Evolutionary conservation across 208 protist species (phyloP).

Genomic region (Trypanosoma caninum): DNA sequence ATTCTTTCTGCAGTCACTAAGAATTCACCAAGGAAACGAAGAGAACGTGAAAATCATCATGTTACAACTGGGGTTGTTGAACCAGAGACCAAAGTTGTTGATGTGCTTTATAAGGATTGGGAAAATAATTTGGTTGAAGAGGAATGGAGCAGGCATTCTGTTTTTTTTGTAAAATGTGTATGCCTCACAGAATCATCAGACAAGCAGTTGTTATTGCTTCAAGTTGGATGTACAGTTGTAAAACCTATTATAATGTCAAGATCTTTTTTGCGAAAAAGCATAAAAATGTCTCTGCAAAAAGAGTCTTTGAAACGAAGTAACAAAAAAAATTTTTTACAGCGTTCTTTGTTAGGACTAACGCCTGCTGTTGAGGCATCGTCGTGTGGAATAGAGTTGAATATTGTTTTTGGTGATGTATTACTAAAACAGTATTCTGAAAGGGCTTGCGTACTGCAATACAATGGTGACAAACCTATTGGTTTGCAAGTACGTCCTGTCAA

Average conservation of each 20-base stretch:
- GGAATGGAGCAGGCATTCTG: constrained; percentile 31
- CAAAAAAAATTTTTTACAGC: constrained; percentile 16
- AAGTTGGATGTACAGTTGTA: constrained; percentile 40
- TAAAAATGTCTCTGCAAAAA: constrained; percentile 12
- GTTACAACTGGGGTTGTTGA: neutral
- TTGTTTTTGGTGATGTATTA: constrained; percentile 67
- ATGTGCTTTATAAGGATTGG: constrained; percentile 30
- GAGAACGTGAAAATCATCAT: constrained; percentile 10
- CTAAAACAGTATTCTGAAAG: constrained; percentile 40
- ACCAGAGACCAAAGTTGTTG: neutral
- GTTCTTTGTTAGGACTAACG: constrained; percentile 3
- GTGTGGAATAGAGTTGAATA: constrained; percentile 5
- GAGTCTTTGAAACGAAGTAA: constrained; percentile 11
- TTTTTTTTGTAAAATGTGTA: constrained; percentile 31
- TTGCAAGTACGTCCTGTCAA: constrained; percentile 51
- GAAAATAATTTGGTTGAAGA: constrained; percentile 18
- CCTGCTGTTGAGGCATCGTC: constrained; percentile 23
- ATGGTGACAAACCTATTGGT: constrained; percentile 18
- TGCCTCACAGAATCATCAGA: neutral
- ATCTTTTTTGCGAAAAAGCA: constrained; percentile 8
- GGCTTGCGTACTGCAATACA: constrained; percentile 43
- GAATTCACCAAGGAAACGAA: constrained; percentile 12
- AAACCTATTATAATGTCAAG: constrained; percentile 19
- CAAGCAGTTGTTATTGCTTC: constrained; percentile 18
- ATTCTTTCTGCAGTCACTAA: constrained; percentile 14